Conservation (phyloP, 108 stramenopile genomes). For the Nitzschia palea region DNA sequence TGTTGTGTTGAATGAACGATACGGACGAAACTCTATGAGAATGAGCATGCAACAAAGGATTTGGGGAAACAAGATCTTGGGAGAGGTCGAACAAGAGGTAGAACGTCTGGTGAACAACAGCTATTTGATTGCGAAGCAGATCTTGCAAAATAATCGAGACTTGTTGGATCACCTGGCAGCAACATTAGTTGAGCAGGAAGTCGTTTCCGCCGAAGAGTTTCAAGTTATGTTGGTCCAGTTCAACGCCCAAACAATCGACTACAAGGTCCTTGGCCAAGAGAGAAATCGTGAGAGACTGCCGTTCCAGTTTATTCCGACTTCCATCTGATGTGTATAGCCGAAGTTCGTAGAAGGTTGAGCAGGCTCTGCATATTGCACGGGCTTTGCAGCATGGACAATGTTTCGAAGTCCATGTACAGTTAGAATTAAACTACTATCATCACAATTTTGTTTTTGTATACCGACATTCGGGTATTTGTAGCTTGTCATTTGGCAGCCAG, state of each 20-base stretch:
- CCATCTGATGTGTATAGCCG: too few species aligned
- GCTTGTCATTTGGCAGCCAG: too few species aligned
- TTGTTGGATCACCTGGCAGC: constrained; percentile 82
- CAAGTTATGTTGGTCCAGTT: constrained; percentile 90
- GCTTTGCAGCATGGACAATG: too few species aligned
- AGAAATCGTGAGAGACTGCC: constrained; percentile 71
- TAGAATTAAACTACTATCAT: too few species aligned
- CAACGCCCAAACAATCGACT: constrained; percentile 76
- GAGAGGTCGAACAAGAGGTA: constrained; percentile 83
- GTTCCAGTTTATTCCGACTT: constrained; percentile 66
- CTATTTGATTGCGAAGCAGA: constrained; percentile 87
- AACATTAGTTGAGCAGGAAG: constrained; percentile 89
- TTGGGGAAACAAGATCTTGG: constrained; percentile 86
- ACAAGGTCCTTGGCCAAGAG: constrained; percentile 71
- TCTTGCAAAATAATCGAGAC: constrained; percentile 76
- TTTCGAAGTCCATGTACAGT: too few species aligned
- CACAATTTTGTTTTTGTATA: too few species aligned
- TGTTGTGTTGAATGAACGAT: constrained; percentile 70
- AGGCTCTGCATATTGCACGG: too few species aligned
- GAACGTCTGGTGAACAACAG: constrained; percentile 94
- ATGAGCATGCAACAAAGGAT: constrained; percentile 63
- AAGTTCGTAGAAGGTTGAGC: too few species aligned
- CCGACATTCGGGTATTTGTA: too few species aligned
- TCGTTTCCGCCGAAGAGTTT: constrained; percentile 93
- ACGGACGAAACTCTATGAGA: constrained; percentile 74